A percentile compares a stretch with the other conserved stretches of the same genome.
Evolutionary conservation across 176 grass and related monocot species (phyloP).

Genomic region (Oryza rufipogon): DNA sequence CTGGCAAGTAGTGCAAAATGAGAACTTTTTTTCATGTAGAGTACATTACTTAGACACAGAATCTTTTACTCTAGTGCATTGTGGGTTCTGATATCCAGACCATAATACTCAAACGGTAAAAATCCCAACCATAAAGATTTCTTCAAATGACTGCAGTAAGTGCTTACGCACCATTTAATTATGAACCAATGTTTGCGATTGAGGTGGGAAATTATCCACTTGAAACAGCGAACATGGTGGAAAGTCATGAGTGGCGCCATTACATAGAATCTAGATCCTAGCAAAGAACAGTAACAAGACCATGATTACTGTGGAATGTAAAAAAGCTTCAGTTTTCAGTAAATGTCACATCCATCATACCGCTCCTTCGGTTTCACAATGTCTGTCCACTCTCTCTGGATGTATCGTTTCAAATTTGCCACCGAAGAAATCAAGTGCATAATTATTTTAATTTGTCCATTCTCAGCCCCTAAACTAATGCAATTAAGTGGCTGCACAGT

Average conservation of each 20-base stretch:
- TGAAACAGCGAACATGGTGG: neutral
- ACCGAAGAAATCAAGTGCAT: neutral
- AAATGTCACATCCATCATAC: neutral
- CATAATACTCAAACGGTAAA: neutral
- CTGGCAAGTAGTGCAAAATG: neutral
- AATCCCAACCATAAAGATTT: neutral
- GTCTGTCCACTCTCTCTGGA: neutral
- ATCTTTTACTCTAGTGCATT: neutral
- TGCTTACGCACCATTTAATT: neutral
- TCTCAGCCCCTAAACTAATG: neutral
- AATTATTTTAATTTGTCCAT: neutral
- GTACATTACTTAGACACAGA: neutral
- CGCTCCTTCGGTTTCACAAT: neutral
- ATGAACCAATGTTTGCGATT: neutral
- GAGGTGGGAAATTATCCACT: neutral
- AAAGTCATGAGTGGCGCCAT: neutral
- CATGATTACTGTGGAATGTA: neutral
- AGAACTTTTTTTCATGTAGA: neutral
- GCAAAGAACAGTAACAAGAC: neutral
- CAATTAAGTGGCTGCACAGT: neutral
- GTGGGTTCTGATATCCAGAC: neutral
- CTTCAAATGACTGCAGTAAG: neutral
- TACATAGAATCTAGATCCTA: neutral
- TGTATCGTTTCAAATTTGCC: neutral
- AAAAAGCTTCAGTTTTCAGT: constrained; percentile 9